A percentile compares a stretch with the other conserved stretches of the same genome.
These are phyloP conservation scores for Yamadazyma buinensis DNA, from an alignment of 1,139 yeast species.

Conservation along the genomic window DNA sequence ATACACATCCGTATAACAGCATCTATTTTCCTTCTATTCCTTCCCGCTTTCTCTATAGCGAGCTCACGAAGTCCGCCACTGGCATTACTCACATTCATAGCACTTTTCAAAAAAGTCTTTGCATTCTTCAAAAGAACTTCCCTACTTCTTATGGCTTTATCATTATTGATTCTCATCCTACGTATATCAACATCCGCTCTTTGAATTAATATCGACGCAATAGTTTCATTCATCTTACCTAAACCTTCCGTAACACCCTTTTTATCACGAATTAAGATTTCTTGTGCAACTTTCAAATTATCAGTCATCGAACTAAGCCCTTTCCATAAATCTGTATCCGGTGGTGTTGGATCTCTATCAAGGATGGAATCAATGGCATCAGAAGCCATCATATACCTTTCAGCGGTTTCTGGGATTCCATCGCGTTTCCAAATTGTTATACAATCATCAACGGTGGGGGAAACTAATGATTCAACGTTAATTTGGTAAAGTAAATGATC, in stretches of 20 bases:
- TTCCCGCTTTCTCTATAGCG: slow-evolving; percentile 35
- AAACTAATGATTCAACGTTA: slow-evolving; percentile 20
- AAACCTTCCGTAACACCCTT: slow-evolving; percentile 21
- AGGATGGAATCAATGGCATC: slow-evolving; percentile 42
- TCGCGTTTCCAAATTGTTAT: slow-evolving; percentile 25
- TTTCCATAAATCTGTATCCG: slow-evolving; percentile 30
- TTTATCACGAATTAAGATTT: slow-evolving; percentile 21
- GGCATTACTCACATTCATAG: slow-evolving; percentile 42
- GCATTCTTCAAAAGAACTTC: slow-evolving; percentile 34
- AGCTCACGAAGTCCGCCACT: slow-evolving; percentile 52
- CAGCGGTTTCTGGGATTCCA: slow-evolving; percentile 17
- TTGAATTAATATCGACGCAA: slow-evolving; percentile 43
- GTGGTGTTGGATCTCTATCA: slow-evolving; percentile 26
- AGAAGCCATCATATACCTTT: slow-evolving; percentile 36
- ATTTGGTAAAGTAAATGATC: slow-evolving; percentile 23
- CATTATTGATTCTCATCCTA: slow-evolving; percentile 32
- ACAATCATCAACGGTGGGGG: slow-evolving; percentile 15
- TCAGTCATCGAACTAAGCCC: slow-evolving; percentile 35
- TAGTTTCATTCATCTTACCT: slow-evolving; percentile 36
- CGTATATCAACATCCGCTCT: slow-evolving; percentile 55
- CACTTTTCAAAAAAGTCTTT: slow-evolving; percentile 42
- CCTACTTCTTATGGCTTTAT: slow-evolving; percentile 26
- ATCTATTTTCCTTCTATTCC: slow-evolving; percentile 43
- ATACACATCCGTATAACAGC: slow-evolving; percentile 45
- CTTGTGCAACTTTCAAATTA: slow-evolving; percentile 38